Percentiles rank a stretch among this genome's conserved stretches.
Conservation (phyloP, 108 stramenopile genomes). For the Mayamaea pseudoterrestris region DNA sequence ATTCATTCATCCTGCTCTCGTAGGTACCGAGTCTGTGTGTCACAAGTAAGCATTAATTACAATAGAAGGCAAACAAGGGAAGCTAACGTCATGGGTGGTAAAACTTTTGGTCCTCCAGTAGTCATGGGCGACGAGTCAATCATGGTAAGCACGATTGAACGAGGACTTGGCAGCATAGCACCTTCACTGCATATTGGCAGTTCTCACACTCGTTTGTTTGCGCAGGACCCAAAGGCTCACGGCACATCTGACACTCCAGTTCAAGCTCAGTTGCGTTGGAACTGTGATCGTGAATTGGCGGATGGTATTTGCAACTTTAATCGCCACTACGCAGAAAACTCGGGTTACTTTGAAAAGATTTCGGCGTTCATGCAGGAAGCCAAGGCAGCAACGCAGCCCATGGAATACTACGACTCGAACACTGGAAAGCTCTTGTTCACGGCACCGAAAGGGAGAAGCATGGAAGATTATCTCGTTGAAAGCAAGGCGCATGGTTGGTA, state of each 20-base stretch:
- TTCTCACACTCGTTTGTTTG: not conserved
- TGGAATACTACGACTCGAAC: constrained; percentile 82
- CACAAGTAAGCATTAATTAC: no score
- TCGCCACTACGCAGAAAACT: constrained; percentile 74
- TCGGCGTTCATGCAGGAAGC: constrained; percentile 37
- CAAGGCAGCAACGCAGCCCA: constrained; percentile 9
- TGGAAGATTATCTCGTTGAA: constrained; percentile 63
- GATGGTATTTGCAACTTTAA: constrained; percentile 77
- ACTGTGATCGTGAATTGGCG: constrained; percentile 36
- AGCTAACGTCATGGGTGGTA: no score
- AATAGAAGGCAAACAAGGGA: no score
- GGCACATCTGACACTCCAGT: constrained; percentile 53
- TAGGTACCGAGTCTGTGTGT: no score
- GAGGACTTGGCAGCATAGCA: constrained; percentile 4
- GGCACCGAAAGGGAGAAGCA: constrained; percentile 53
- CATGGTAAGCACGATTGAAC: constrained; percentile 36
- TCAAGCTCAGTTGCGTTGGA: constrained; percentile 47
- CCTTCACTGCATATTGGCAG: not conserved
- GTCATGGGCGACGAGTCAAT: constrained; percentile 82
- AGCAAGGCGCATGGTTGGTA: constrained; percentile 59
- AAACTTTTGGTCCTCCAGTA: constrained; percentile 43
- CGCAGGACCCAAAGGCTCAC: constrained; percentile 35
- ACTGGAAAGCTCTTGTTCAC: constrained; percentile 80
- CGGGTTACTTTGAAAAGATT: constrained; percentile 66
- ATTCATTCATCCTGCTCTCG: no score